Evolutionary conservation across 495 filamentous ascomycete species (phyloP).

Genomic region (Aspergillus ellipticus): DNA sequence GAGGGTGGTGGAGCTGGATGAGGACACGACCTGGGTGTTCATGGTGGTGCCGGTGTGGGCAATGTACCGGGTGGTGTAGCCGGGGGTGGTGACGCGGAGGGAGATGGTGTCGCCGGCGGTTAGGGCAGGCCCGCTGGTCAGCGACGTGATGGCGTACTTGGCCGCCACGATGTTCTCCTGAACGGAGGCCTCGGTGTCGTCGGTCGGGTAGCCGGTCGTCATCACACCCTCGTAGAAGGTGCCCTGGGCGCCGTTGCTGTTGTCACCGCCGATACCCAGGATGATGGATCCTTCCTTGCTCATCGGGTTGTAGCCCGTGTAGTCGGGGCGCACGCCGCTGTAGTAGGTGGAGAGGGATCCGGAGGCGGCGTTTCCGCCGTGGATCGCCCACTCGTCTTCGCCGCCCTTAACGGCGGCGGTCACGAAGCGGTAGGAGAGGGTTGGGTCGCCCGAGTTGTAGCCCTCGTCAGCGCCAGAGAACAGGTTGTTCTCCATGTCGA

Average conservation of each 20-base stretch:
- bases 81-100: slow-evolving; percentile 45
- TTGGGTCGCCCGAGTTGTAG: slow-evolving; percentile 44
- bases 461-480: slow-evolving; percentile 45
- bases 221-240: slow-evolving; percentile 62
- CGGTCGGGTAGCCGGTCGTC: slow-evolving; percentile 55
- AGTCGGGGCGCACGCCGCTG: slow-evolving; percentile 45
- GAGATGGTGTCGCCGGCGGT: slow-evolving; percentile 48
- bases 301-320: slow-evolving; percentile 55
- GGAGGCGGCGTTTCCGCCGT: slow-evolving; percentile 50
- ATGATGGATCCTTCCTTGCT: slow-evolving; percentile 58
- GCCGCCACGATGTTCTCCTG: slow-evolving; percentile 58
- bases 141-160: slow-evolving; percentile 43
- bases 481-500: slow-evolving; percentile 56
- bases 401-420: slow-evolving; percentile 51
- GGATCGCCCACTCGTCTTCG: slow-evolving; percentile 50
- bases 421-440: slow-evolving; percentile 48
- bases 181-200: slow-evolving; percentile 50
- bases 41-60: slow-evolving; percentile 45
- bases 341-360: slow-evolving; percentile 54
- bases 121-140: slow-evolving; percentile 46
- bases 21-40: slow-evolving; percentile 50
- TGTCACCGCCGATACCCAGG: slow-evolving; percentile 57
- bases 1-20: slow-evolving; percentile 43
- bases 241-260: slow-evolving; percentile 52
- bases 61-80: slow-evolving; percentile 48